A percentile compares a stretch with the other conserved stretches of the same genome.
Conservation (phyloP, 805 yeast genomes). For the Saccharomycopsis fibuligera region DNA sequence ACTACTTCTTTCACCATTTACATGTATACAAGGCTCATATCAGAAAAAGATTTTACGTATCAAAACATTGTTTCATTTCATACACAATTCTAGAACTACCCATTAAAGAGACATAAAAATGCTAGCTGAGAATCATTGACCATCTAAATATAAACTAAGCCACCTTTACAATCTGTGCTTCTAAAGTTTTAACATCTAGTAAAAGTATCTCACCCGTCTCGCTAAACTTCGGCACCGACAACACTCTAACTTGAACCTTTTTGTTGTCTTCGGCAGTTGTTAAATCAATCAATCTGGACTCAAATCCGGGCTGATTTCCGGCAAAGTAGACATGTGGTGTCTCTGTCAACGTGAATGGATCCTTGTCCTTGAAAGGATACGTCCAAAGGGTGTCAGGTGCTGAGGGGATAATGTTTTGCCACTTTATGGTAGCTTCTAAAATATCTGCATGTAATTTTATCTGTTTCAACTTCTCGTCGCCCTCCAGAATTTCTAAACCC, state of each 20-base stretch:
- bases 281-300: slow-evolving; percentile 35
- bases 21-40: too few relatives aligned
- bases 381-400: slow-evolving; percentile 95
- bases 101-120: too few relatives aligned
- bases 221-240: slow-evolving; percentile 67
- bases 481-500: slow-evolving; percentile 5
- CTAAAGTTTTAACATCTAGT: slow-evolving; percentile 51
- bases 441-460: slow-evolving; percentile 38
- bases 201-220: slow-evolving; percentile 59
- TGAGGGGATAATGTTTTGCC: slow-evolving; percentile 90
- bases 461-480: slow-evolving; percentile 22
- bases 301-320: slow-evolving; percentile 73
- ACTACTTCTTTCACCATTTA: too few relatives aligned
- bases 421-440: slow-evolving; percentile 61
- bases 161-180: slow-evolving; percentile 42
- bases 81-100: too few relatives aligned
- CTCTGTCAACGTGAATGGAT: slow-evolving; percentile 76
- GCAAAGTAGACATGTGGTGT: slow-evolving; percentile 83
- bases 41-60: too few relatives aligned
- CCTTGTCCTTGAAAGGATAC: slow-evolving; percentile 69
- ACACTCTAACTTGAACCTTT: slow-evolving; percentile 37
- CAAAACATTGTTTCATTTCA: too few relatives aligned
- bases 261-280: slow-evolving; percentile 14
- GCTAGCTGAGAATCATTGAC: too few relatives aligned
- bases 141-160: too few relatives aligned